Evolutionary conservation across 306 rosid genomes (phyloP), one percentile per base, ranked within the genome.

Genomic region (Vigna trinervia): DNA sequence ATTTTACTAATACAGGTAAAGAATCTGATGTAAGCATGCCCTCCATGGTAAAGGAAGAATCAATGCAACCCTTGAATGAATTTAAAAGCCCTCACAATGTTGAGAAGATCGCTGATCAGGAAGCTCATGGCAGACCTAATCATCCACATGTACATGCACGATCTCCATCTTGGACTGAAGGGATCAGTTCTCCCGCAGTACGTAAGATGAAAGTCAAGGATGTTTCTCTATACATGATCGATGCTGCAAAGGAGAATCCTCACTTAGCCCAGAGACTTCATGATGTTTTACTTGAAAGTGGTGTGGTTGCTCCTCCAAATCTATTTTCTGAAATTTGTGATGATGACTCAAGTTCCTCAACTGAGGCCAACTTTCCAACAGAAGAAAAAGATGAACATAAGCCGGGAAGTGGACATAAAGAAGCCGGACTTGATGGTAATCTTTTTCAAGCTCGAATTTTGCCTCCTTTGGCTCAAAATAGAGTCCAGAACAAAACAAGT

Each of bases 151-250:
- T 50, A 26, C 98, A 83, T 80, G 81, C 89, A 58, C 90, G 99
- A 89, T 90, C 99, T 22, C 97, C 97, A 80, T 89, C 99, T 61
- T 95, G 99, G 99, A 95, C 93, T 14, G 97, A 95, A 90, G 99
- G 99, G 82, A 81, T 88, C 48, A 87, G 92, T 83, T 92, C 97
- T 52, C 96, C 99, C 64, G 94, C 90, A 1, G 91, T 62, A 54
- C 90, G 80, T 10, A 85, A 86, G 83, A 92, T 77, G 97, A 88
- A 90, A 83, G 96, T 91, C 74, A 92, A 91, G 62, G 96, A 92
- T 52, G 91, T 95, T 82, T 95, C 99, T n/a, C 89, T 88, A 80
- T 95, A 92, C 85, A 89, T 95, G 99, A 95, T 95, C 48, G 96
- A 92, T 73, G 97, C 99, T 73, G 97, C 99, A 73, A 92, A 88